Conservation (phyloP, 805 yeast species). For the Metschnikowia henanensis region DNA sequence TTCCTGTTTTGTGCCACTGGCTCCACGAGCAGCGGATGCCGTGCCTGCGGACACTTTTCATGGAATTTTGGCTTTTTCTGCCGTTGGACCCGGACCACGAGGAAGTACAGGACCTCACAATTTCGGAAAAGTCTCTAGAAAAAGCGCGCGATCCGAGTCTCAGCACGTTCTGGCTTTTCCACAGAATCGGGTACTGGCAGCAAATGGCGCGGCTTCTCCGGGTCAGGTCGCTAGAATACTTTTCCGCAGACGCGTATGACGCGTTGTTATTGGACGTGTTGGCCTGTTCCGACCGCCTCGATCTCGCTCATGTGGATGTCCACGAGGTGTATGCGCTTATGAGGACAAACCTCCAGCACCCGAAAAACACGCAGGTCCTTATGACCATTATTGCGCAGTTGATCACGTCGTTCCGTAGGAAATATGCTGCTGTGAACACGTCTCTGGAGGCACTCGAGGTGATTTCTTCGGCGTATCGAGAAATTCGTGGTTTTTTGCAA, state of each 20-base stretch:
- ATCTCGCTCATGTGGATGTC: constrained; percentile 3
- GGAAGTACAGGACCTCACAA: constrained; percentile 10
- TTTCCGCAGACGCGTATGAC: constrained; percentile 16
- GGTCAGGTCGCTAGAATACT: background rate
- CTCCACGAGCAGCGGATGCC: constrained; percentile 25
- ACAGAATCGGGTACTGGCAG: constrained; percentile 31
- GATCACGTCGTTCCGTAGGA: constrained; percentile 3
- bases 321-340: constrained; percentile 10
- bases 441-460: constrained; percentile 19
- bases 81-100: constrained; percentile 12
- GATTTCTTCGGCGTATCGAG: constrained; percentile 1
- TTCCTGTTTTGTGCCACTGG: constrained; percentile 41
- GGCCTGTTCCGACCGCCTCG: constrained; percentile 19
- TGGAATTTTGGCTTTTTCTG: constrained; percentile 16
- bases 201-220: constrained; percentile 19
- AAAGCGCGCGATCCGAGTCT: constrained; percentile 10
- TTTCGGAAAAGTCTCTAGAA: background rate
- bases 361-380: constrained; percentile 15
- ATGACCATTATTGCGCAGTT: constrained; percentile 9
- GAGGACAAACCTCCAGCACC: constrained; percentile 15
- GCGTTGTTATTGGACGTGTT: constrained; percentile 26
- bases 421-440: background rate
- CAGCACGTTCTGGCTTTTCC: constrained; percentile 28
- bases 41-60: constrained; percentile 13
- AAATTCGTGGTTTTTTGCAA: constrained; percentile 8